Conservation (phyloP, 2,329 filamentous ascomycete genomes). For the Colletotrichum camelliae region DNA sequence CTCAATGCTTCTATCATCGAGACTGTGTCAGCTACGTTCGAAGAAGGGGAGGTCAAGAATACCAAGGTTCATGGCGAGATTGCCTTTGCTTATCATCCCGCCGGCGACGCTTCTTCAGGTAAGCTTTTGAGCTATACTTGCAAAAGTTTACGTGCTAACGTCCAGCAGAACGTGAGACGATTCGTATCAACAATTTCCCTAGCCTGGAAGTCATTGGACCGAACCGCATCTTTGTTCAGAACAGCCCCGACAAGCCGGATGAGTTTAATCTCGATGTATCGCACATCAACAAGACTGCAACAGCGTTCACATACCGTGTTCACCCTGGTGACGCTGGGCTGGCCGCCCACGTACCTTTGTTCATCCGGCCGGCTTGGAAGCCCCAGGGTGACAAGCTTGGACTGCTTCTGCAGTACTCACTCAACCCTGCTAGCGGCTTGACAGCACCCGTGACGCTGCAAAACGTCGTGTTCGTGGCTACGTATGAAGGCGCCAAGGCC, state of each 20-base stretch:
- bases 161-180: slow-evolving; percentile 61
- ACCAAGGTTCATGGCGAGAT: slow-evolving; percentile 86
- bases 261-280: slow-evolving; percentile 80
- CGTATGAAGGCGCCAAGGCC: slow-evolving; percentile 71
- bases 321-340: slow-evolving; percentile 66
- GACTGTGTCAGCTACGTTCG: slow-evolving; percentile 85
- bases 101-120: slow-evolving; percentile 42
- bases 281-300: slow-evolving; percentile 74
- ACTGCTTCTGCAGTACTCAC: slow-evolving; percentile 81
- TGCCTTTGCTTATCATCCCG: slow-evolving; percentile 79
- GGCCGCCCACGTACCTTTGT: slow-evolving; percentile 70
- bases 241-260: slow-evolving; percentile 70
- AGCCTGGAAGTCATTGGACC: slow-evolving; percentile 91
- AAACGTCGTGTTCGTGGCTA: slow-evolving; percentile 77
- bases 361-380: slow-evolving; percentile 81
- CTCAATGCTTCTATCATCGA: slow-evolving; percentile 91
- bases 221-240: slow-evolving; percentile 88
- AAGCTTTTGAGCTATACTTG: slow-evolving; percentile 32
- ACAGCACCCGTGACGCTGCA: slow-evolving; percentile 53
- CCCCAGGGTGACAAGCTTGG: slow-evolving; percentile 85
- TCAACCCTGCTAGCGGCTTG: slow-evolving; percentile 72
- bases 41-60: slow-evolving; percentile 72
- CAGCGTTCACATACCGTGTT: slow-evolving; percentile 92
- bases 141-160: not conserved
- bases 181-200: slow-evolving; percentile 87